Base-by-base conservation (phyloP, 2,329 filamentous ascomycete genomes). In the Alternaria sp. region DNA sequence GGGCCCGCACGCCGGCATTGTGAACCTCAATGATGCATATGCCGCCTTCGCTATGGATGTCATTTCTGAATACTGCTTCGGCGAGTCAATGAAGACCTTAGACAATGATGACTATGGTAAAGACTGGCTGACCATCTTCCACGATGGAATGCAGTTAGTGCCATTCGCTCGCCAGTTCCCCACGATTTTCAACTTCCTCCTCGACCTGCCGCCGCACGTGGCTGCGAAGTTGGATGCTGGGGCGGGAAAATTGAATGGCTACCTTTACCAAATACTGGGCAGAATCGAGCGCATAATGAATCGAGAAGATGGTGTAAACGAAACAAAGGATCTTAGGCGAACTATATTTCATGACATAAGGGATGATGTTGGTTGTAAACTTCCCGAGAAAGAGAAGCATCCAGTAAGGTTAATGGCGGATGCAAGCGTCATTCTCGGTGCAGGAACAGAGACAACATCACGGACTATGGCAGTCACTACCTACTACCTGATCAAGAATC, bases 401-500 rank as follows among this genome's bases (percentile, higher is more conserved):
- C 52, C 62, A 1, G 32, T 34, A 5, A 58, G 77, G 2, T 56
- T 80, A 20, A 62, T 63, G 34, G 70, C 72, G 14, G 78, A 80
- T 40, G 73, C 67, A 12, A 63, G 72, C 49, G 57, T 71, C 2
- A 54, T 79, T 3, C 57, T 76, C 3, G 69, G 67, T 14, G 78
- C 78, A 7, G 77, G 78, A 0, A 67, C 66, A 2, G 73, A 76
- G 28, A 80, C 78, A 0, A 76, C 76, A 1, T 72, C 74, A 9
- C 45, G 67, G 34, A 59, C 57, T 0, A 3, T 68, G 44, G 48
- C 57, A 3, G 51, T 51, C 0, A 38, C 48, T 3, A 51, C 48
- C 1, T 51, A 25, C 9, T 51, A 51, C 4, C 12, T 51, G 48
- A 36, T 51, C 10, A 51, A 40, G 16, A n/a, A 51, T 7, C 5